Evolutionary conservation across 306 rosid species (phyloP).

Genomic region (Luffa aegyptiaca): DNA sequence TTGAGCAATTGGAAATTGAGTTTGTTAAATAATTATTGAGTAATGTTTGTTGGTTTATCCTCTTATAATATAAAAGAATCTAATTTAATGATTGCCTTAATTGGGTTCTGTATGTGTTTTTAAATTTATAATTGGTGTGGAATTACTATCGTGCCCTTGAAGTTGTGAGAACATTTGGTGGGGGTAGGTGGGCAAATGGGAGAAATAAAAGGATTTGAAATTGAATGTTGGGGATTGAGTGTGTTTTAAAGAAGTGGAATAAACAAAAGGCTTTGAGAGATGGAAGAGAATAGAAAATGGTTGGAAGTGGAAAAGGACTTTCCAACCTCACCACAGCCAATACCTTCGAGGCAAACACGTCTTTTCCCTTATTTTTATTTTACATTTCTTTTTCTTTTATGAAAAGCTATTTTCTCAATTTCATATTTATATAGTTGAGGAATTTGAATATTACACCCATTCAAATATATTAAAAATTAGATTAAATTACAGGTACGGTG

Average conservation of each 20-base stretch:
- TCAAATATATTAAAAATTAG: too few species aligned
- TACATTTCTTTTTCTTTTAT: too few species aligned
- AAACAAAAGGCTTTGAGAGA: background rate
- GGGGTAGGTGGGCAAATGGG: slow-evolving; percentile 18
- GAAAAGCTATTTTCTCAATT: too few species aligned
- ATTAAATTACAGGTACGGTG: too few species aligned
- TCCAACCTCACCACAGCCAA: slow-evolving; percentile 75
- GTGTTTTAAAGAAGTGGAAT: slow-evolving; percentile 13
- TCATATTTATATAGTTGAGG: too few species aligned
- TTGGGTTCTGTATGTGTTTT: background rate
- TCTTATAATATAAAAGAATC: background rate
- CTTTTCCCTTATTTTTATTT: background rate
- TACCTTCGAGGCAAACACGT: slow-evolving; percentile 30
- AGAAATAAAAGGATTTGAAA: background rate
- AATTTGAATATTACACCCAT: too few species aligned
- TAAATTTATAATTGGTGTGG: background rate
- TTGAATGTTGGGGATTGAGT: slow-evolving; percentile 22
- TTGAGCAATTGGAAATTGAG: background rate
- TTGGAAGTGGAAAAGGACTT: slow-evolving; percentile 63
- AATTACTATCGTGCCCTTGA: slow-evolving; percentile 13
- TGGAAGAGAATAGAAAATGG: slow-evolving; percentile 33
- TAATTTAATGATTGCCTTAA: slow-evolving; percentile 30
- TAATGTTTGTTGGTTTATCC: background rate
- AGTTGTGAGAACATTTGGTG: background rate
- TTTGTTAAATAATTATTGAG: background rate